Evolutionary conservation across 257 asterid species (phyloP), one percentile per base, ranked within the genome.

Genomic region (Eustoma russellianum): DNA sequence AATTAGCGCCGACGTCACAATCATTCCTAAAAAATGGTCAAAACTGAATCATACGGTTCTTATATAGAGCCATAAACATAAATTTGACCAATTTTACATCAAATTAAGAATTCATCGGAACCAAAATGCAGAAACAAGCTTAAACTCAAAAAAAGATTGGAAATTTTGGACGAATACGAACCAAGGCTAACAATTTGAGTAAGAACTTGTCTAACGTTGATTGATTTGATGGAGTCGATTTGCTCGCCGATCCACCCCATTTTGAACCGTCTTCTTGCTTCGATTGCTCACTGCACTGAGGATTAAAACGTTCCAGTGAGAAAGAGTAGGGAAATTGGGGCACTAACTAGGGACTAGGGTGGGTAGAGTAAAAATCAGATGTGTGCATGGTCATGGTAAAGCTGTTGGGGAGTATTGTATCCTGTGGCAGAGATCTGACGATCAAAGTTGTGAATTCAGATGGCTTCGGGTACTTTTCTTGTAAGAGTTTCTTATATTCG

Each of bases 171-270:
- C 55, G 15, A 57, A 5, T 5, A 38, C 90, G 40, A 59, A 88
- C 98, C 98, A n/a, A 90, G 94, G 70, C 85, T 83, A 65, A 90
- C 66, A 52, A 81, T 82, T 71, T 90, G 98, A 43, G 86, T 85
- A 60, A 88, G 70, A 49, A 78, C 72, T 79, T 92, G 99, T 68
- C 99, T 73, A 73, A 81, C 74, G 56, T 88, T 83, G 55, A 88
- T 53, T 13, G 99, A 88, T 77, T 83, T 92, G 64, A 92, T 48
- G 3, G 99, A 85, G 62, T 88, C 95, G 76, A 92, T 79, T 70
- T 92, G 99, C 60, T 92, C 97, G 44, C 91, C 84, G 71, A 92
- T 77, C 99, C 99, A 88, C 53, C 85, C 99, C 99, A 92, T 87
- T 30, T 61, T 66, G 19, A 53, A 41, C 52, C 57, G 52, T 19